phyloP scores from a whole-genome alignment of 2,329 filamentous ascomycete genomes.

The Hypoxylon sp. region DNA sequence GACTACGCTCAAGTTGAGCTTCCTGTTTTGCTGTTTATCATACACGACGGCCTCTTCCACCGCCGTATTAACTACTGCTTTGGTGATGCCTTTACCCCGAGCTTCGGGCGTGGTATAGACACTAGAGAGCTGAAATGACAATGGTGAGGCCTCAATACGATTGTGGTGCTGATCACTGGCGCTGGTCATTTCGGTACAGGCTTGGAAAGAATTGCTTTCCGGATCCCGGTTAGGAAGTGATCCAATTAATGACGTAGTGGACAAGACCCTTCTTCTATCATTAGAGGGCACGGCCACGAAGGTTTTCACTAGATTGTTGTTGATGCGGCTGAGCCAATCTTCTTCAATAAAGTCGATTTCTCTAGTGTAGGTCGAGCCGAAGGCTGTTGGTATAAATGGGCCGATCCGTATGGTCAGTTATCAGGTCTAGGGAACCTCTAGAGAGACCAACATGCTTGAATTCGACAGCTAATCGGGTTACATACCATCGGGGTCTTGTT shows the following conservation, averaged over 20 bases:
- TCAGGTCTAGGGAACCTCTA: slow-evolving; percentile 11
- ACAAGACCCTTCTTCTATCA: slow-evolving; percentile 50
- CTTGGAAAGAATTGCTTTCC: slow-evolving; percentile 44
- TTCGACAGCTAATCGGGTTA: slow-evolving; percentile 24
- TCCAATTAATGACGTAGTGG: slow-evolving; percentile 54
- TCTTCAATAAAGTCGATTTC: slow-evolving; percentile 56
- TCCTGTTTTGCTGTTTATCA: slow-evolving; percentile 45
- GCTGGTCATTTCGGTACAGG: slow-evolving; percentile 35
- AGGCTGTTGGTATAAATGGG: slow-evolving; percentile 48
- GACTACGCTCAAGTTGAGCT: slow-evolving; percentile 52
- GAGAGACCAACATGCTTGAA: slow-evolving; percentile 11
- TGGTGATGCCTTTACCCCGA: slow-evolving; percentile 56
- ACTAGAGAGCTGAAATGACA: slow-evolving; percentile 56
- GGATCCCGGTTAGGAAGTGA: slow-evolving; percentile 49
- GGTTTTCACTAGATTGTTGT: slow-evolving; percentile 55
- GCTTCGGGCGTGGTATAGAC: slow-evolving; percentile 58
- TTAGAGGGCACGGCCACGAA: slow-evolving; percentile 52
- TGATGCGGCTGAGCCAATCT: slow-evolving; percentile 56
- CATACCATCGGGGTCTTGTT: slow-evolving; percentile 51
- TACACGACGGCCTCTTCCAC: slow-evolving; percentile 48
- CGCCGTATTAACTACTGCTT: slow-evolving; percentile 52
- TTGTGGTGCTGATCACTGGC: slow-evolving; percentile 23
- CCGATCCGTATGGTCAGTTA: slow-evolving; percentile 39
- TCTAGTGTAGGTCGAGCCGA: slow-evolving; percentile 58
- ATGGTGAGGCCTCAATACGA: slow-evolving; percentile 38